Evolutionary conservation across 2,329 filamentous ascomycete species (phyloP).

Genomic region (Paecilomyces fulvus): DNA sequence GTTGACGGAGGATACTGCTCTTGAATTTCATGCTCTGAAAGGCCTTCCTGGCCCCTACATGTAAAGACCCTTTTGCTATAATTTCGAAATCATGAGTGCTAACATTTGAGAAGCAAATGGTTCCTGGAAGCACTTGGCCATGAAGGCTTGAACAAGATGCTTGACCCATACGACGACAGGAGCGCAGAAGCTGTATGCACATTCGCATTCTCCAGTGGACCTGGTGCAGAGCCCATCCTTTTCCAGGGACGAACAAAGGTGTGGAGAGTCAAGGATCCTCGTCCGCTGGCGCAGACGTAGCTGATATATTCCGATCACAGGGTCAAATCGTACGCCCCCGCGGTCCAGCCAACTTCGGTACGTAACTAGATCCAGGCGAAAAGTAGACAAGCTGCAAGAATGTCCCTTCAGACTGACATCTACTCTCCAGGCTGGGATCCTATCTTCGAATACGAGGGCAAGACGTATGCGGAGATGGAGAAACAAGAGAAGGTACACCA

Average conservation of each 20-base stretch:
- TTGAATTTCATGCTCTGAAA: slow-evolving; percentile 83
- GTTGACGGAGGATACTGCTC: slow-evolving; percentile 87
- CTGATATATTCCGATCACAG: slow-evolving; percentile 22
- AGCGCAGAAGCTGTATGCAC: slow-evolving; percentile 90
- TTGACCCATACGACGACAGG: slow-evolving; percentile 83
- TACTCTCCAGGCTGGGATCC: slow-evolving; percentile 73
- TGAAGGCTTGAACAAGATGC: slow-evolving; percentile 77
- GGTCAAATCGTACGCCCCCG: slow-evolving; percentile 78
- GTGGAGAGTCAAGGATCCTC: slow-evolving; percentile 21
- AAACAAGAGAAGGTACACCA: slow-evolving; percentile 71
- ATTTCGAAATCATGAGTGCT: background rate
- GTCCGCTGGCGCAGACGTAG: background rate
- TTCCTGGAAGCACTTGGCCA: slow-evolving; percentile 80
- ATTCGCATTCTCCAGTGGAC: slow-evolving; percentile 83
- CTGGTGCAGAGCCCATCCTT: slow-evolving; percentile 71
- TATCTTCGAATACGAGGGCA: slow-evolving; percentile 85
- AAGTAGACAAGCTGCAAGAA: background rate
- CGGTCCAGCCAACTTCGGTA: slow-evolving; percentile 76
- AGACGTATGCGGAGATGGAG: slow-evolving; percentile 95
- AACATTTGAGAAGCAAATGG: slow-evolving; percentile 62
- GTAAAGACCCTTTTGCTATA: slow-evolving; percentile 44
- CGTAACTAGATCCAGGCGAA: background rate
- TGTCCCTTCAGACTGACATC: background rate
- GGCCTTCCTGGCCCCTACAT: slow-evolving; percentile 96
- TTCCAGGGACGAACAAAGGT: slow-evolving; percentile 88